phyloP scores from a whole-genome alignment of 306 rosid species.

The Sesbania bispinosa region DNA sequence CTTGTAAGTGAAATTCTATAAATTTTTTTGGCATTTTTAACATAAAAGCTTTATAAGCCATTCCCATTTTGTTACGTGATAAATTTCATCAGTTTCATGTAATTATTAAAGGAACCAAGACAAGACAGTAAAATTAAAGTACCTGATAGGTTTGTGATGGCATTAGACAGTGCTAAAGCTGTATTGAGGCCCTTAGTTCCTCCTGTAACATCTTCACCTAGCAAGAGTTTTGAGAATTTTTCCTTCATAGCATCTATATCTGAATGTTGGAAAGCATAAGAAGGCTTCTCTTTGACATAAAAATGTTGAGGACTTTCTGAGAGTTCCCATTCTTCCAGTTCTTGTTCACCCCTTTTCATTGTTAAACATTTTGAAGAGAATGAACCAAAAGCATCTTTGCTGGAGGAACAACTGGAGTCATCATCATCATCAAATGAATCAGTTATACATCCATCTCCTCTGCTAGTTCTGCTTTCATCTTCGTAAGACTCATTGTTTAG shows the following conservation, averaged over 20 bases:
- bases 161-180: conserved; percentile 82
- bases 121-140: background rate
- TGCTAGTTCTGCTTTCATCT: conserved; percentile 73
- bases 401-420: conserved; percentile 78
- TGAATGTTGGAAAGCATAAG: conserved; percentile 45
- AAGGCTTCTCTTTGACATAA: conserved; percentile 58
- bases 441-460: conserved; percentile 79
- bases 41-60: background rate
- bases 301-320: conserved; percentile 54
- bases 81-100: background rate
- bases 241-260: conserved; percentile 86
- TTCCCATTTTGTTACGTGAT: too few relatives aligned
- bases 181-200: conserved; percentile 73
- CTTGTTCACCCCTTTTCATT: conserved; percentile 55
- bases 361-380: conserved; percentile 78
- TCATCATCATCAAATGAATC: conserved; percentile 75
- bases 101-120: background rate
- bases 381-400: conserved; percentile 80
- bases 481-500: conserved; percentile 57
- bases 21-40: background rate
- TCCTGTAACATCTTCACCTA: conserved; percentile 91
- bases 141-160: conserved; percentile 82
- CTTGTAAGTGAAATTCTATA: conserved; percentile 4
- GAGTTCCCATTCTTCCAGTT: conserved; percentile 68
- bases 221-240: conserved; percentile 69